Evolutionary conservation across 2,329 filamentous ascomycete genomes (phyloP), one percentile per base, ranked within the genome.

Genomic region (Dothideomycetes sp.): DNA sequence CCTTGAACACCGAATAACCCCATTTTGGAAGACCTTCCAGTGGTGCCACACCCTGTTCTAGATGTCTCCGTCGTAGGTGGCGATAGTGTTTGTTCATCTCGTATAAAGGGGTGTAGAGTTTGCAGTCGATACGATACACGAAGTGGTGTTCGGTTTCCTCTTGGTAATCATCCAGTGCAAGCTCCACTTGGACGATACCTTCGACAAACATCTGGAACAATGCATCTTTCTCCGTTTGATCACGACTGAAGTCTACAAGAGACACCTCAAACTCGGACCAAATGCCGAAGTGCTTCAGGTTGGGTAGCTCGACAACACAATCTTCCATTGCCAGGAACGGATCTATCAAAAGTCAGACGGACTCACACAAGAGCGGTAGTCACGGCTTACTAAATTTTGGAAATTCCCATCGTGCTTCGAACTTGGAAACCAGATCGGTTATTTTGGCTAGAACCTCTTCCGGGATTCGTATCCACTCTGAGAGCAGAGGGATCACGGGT

Each of bases 81-180:
- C 5, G 3, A n/a, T 5, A 36, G 5, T 28, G 18, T 25, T 28
- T 36, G 24, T 36, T 36, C 33, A 36, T 36, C 24, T 36, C 33
- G 11, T 13, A 36, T 2, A 36, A 25, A 5, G 33, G 16, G 4
- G 23, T 28, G 11, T 28, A 20, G 16, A 36, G 5, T 10, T 13
- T 13, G 24, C 33, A 36, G 11, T 28, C 16, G 6, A 15, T 10
- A 3, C n/a, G 24, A n/a, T 13, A 19, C 4, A 13, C 10, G 5
- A 36, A 13, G 1, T 27, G 9, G 11, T 16, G 33, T 13, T 18
- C 11, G n/a, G 17, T 5, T 13, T 19, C 23, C 2, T 18, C 33
- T 5, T 27, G 6, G 7, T 27, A 2, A n/a, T 36, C 16, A 6
- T 12, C 6, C n/a, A 34, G 12, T 13, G 4, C 1, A 8, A n/a